These are phyloP conservation scores for Cladobotryum protrusum DNA, from an alignment of 2,329 filamentous ascomycete genomes.

Conservation along the genomic window DNA sequence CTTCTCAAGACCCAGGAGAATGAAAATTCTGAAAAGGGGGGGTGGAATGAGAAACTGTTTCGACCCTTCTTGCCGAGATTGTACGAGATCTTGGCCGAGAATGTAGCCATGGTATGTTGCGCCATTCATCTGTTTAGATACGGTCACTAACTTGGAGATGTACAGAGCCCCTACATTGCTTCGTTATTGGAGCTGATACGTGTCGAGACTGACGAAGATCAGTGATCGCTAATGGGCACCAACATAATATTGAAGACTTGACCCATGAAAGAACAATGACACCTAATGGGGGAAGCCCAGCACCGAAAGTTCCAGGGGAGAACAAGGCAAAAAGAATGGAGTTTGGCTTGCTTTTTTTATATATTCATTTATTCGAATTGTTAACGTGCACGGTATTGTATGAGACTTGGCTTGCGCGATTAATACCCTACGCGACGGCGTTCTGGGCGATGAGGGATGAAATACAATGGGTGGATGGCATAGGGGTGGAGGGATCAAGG, in stretches of 20 bases:
- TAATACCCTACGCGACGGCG: slow-evolving; percentile 13
- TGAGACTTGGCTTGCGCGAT: slow-evolving; percentile 6
- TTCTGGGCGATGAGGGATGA: slow-evolving; percentile 10
- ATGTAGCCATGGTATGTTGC: slow-evolving; percentile 50
- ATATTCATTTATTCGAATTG: not conserved
- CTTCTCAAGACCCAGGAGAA: slow-evolving; percentile 43
- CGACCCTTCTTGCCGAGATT: slow-evolving; percentile 57
- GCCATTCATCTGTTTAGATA: not conserved
- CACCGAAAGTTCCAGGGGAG: no score
- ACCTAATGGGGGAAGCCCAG: no score
- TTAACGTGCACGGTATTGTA: slow-evolving; percentile 5
- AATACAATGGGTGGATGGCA: not conserved
- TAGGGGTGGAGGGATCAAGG: not conserved
- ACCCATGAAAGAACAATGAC: no score
- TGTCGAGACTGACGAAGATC: slow-evolving; percentile 21
- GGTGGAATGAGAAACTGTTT: slow-evolving; percentile 65
- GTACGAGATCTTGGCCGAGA: slow-evolving; percentile 65
- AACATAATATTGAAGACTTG: not conserved
- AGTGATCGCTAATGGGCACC: slow-evolving; percentile 8
- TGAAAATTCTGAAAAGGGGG: slow-evolving; percentile 38
- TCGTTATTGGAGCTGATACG: slow-evolving; percentile 35
- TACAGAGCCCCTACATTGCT: slow-evolving; percentile 34
- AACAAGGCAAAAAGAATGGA: not conserved
- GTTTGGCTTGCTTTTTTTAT: not conserved
- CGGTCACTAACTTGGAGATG: slow-evolving; percentile 12